Base-by-base conservation (phyloP, 306 rosid species). In the Ziziphus jujuba region DNA sequence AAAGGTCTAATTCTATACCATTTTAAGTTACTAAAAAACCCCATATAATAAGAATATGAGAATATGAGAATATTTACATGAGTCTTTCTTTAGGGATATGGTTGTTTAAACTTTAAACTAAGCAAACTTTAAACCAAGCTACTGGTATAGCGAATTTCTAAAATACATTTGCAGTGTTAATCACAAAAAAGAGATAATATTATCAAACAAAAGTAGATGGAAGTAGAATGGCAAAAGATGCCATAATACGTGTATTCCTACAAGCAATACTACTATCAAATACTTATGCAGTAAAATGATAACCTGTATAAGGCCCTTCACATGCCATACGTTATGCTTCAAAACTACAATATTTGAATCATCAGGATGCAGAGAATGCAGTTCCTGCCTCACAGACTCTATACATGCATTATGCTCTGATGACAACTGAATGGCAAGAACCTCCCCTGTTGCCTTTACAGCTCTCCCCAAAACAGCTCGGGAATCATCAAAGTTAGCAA, bases 271-370 rank as follows among this genome's bases (percentile, higher is more conserved):
- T 16, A 34, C 64, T 22, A 67, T 10, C 13, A 51, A 17, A 31
- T 53, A 25, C 20, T 35, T 38, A 24, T 35, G 51, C 65, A 21
- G 55, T 12, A 49, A 24, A 57, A 43, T 34, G 51, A 76, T 59
- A 71, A 89, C 96, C 91, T 91, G 97, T 73, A 89, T 89, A 50
- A 87, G 70, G 63, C 97, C 96, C 81, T 85, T 91, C 48, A 91
- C 97, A 43, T 95, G 87, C 97, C 97, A 89, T 35, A 89, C 97
- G 9, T 87, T 91, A 78, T 91, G 97, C 87, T 85, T 91, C 79
- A 91, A 77, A 63, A 89, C 96, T 52, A 89, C 97, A 36, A 91
- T 71, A 49, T 83, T 84, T 14, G 96, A 65, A 79, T 91, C 97
- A 40, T 89, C 95, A 3, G 96, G 97, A 75, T 89, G 96, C 80